Base-by-base conservation (phyloP, 352 stramenopile genomes). In the Phytophthora citrophthora region DNA sequence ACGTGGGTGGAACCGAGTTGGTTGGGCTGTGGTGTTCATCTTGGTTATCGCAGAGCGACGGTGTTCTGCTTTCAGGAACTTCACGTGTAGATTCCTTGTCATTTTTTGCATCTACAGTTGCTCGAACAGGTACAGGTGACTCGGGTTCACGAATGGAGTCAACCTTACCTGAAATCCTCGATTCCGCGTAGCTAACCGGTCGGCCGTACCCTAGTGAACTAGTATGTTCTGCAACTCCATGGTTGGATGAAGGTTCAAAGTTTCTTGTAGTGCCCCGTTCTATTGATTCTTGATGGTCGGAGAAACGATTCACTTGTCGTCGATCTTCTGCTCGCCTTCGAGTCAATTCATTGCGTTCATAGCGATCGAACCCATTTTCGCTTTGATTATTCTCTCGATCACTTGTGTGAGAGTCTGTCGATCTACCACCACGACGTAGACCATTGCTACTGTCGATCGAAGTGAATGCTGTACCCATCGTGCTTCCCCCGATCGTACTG, bases 21-120 rank as follows among this genome's bases (percentile, higher is more conserved):
- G 65, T 70, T 24, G 59, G 59, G 23, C 65, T 73, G 23, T 1
- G 45, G n/a, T n/a, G 43, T 13, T 64, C 60, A 11, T 60, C 54
- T 60, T 70, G 59, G 27, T 69, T 69, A 12, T 51, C 52, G 27
- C n/a, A 6, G 24, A 29, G 11, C 3, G 40, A 46, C 39, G 45
- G 50, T 1, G 36, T 41, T 26, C 15, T 38, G 27, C 44, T 36
- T 27, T 49, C n/a, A 12, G 12, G 20, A 11, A 32, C 16, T 39
- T 41, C 44, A 8, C 11, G 24, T 26, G n/a, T 24, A 40, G 31
- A 7, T 2, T 59, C 40, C 3, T 43, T 43, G 8, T 47, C 27
- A 0, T 50, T n/a, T 13, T 12, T 10, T 2, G 29, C 9, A 13
- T 34, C 3, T 34, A 11, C 8, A 13, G 15, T 50, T 20, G 15